Evolutionary conservation across 139 green algal species (phyloP), one percentile per base, ranked within the genome.

Genomic region (Picochlorum sp.): DNA sequence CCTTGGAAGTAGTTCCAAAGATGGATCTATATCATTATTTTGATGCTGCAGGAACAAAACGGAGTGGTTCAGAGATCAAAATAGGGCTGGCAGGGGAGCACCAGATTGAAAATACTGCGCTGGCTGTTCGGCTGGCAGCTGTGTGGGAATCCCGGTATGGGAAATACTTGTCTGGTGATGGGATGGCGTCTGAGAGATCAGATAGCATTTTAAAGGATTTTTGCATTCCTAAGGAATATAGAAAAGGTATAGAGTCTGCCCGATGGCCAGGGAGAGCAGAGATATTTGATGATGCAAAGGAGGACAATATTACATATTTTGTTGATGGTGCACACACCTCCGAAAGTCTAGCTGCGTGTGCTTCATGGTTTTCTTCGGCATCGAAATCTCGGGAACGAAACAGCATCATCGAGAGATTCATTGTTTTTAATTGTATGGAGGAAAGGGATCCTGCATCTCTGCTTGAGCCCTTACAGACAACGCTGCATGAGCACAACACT

Each of bases 361-460:
- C 71, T 0, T 49, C 83, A 4, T 99, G 94, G 94, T 98, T 98
- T 79, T 78, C 72, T 1, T 68, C 73, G 3, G 62, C 47, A 3
- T n/a, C 24, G 28, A 69, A 52, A 57, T 24, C 20, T 45, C 32
- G 5, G 23, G n/a, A 21, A 7, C 6, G 20, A 21, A 41, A 63
- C 56, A 30, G 4, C 49, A 58, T 76, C 62, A 56, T 59, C 30
- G 72, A 81, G 54, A 62, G 68, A 10, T 69, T 95, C 10, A 80
- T 98, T 26, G 56, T 98, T 9, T 98, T 98, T 87, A 93, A 97
- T 79, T 96, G 88, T 79, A 92, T 92, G 82, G 77, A 86, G 51
- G 89, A 96, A 64, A 75, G 91, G 0, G 83, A 95, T 47, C 92
- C 91, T 0, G 58, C 65, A 15, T 62, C 69, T 24, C 78, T 98